Evolutionary conservation across 140 eudicot genomes (phyloP), one percentile per base, ranked within the genome.

Genomic region (Anethum foeniculum): DNA sequence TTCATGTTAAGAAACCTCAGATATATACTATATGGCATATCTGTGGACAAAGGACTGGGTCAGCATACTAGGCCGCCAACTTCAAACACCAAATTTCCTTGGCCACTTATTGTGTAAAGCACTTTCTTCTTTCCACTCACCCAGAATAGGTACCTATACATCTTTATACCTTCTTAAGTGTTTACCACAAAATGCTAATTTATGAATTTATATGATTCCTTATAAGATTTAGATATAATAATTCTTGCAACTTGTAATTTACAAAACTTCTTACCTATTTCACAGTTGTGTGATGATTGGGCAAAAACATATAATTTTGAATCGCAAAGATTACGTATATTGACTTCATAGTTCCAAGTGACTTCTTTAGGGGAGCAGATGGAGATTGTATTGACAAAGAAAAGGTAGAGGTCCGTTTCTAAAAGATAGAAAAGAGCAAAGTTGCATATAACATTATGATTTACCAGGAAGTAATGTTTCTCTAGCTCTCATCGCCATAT

Each of bases 401-500:
- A 32, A 75, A 75, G 25, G 34, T 11, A 52, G 25, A 32, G 56
- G 56, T 41, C 11, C 0, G 39, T 27, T 10, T 12, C 38, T 10
- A 75, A 7, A 46, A 73, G 16, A 73, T 73, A 25, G 49, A 75
- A 10, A 43, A 81, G 28, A 71, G 1, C 74, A 9, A 64, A 79
- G 1, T 43, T 34, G 76, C 56, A 76, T 15, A n/a, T 13, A 23
- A 48, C 32, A 58, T 16, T 76, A 76, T 56, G 25, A 85, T 54
- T 86, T 83, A 95, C 99, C 89, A 46, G 97, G 97, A 72, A 82
- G 87, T 83, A 91, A 82, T 34, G 93, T 86, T 67, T 92, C 93
- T 84, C 97, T 87, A 64, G 97, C 97, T 86, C 99, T 86, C 48
- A 89, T 71, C 0, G 97, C 97, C 83, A 91, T 95, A 85, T 92